A percentile compares a stretch with the other conserved stretches of the same genome.
phyloP scores from a whole-genome alignment of 257 asterid genomes.

The Striga asiatica region DNA sequence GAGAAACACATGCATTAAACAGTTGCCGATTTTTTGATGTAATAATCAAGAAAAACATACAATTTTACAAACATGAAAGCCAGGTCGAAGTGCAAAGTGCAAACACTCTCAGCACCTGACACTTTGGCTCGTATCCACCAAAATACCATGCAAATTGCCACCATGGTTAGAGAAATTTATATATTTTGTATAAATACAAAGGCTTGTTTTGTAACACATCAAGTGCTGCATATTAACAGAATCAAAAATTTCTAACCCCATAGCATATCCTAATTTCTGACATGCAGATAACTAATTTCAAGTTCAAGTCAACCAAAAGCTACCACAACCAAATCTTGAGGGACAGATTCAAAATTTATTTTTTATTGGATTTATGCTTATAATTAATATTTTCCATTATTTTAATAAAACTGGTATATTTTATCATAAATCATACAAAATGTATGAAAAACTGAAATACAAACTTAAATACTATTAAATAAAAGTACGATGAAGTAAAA shows the following conservation, averaged over 20 bases:
- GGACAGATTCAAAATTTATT: too few relatives aligned
- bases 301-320: not conserved
- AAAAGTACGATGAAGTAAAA: too few relatives aligned
- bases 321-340: too few relatives aligned
- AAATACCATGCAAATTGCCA: not conserved
- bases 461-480: too few relatives aligned
- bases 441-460: too few relatives aligned
- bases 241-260: not conserved
- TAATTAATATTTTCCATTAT: too few relatives aligned
- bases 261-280: not conserved
- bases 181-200: not conserved
- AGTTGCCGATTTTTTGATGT: not conserved
- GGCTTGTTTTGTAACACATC: not conserved
- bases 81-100: not conserved
- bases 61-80: not conserved
- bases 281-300: not conserved
- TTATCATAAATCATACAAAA: too few relatives aligned
- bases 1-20: not conserved
- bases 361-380: too few relatives aligned
- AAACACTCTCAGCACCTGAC: conserved; percentile 5
- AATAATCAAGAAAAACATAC: not conserved
- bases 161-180: not conserved
- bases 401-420: too few relatives aligned
- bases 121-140: not conserved
- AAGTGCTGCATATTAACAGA: conserved; percentile 3